These are phyloP conservation scores for Davidsoniella virescens DNA, from an alignment of 2,329 filamentous ascomycete genomes.

Conservation along the genomic window DNA sequence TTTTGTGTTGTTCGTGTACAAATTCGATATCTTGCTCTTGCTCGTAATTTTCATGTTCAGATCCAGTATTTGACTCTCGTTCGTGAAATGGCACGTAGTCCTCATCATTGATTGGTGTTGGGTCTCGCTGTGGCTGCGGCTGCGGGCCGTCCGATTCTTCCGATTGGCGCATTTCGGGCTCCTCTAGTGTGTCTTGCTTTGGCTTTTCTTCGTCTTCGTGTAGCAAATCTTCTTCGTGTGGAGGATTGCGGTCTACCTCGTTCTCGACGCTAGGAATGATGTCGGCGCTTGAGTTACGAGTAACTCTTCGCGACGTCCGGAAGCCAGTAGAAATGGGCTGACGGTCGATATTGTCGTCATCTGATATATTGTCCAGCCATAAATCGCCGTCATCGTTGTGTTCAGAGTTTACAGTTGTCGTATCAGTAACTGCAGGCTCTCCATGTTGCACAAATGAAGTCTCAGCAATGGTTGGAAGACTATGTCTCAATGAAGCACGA, in stretches of 20 bases:
- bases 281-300: background rate
- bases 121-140: background rate
- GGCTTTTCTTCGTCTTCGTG: background rate
- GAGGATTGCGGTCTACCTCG: background rate
- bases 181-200: background rate
- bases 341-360: slow-evolving; percentile 17
- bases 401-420: slow-evolving; percentile 13
- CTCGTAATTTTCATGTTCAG: background rate
- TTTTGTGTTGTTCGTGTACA: too few relatives aligned
- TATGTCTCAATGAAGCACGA: background rate
- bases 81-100: background rate
- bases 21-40: too few relatives aligned
- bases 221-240: background rate
- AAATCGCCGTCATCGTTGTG: slow-evolving; percentile 26
- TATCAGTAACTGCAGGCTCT: background rate
- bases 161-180: background rate
- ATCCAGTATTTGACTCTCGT: background rate
- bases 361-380: slow-evolving; percentile 28
- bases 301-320: background rate
- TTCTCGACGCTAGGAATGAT: background rate
- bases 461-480: slow-evolving; percentile 3
- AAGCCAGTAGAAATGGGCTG: background rate
- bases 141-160: background rate
- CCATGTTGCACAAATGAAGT: background rate
- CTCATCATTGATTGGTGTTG: background rate